These are phyloP conservation scores for Trametes polyzona DNA, from an alignment of 1,284 basidiomycete species.

Conservation along the genomic window DNA sequence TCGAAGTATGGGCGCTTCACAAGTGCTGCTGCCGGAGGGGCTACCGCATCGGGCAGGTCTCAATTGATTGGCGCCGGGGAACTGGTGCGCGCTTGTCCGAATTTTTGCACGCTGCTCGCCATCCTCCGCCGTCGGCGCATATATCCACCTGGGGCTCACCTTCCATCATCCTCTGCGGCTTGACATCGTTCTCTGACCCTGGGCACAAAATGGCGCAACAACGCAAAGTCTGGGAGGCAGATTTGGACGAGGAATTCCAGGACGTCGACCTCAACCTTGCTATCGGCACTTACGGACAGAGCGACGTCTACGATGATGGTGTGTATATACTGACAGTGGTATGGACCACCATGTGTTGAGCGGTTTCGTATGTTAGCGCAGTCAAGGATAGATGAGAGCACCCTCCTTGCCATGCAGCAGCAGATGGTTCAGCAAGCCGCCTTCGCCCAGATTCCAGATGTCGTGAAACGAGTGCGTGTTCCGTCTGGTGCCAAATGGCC, in stretches of 20 bases:
- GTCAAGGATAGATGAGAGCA: conserved; percentile 67
- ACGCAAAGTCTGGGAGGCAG: conserved; percentile 68
- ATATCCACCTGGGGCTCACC: too few relatives aligned
- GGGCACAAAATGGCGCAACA: conserved; percentile 56
- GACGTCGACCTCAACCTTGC: conserved; percentile 74
- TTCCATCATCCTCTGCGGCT: neutral
- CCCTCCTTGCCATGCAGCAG: conserved; percentile 72
- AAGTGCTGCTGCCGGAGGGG: too few relatives aligned
- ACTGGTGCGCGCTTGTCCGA: neutral
- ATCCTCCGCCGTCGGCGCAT: too few relatives aligned
- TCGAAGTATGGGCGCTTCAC: too few relatives aligned
- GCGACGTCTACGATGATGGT: conserved; percentile 75
- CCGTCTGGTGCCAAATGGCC: neutral
- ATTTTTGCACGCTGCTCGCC: conserved; percentile 1
- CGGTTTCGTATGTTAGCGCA: conserved; percentile 34
- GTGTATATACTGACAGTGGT: conserved; percentile 31
- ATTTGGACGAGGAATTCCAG: conserved; percentile 74
- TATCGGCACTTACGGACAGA: conserved; percentile 70
- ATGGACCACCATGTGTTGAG: neutral
- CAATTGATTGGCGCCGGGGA: neutral
- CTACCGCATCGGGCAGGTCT: neutral
- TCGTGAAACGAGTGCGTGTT: conserved; percentile 72
- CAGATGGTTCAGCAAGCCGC: conserved; percentile 81
- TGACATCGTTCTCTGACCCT: neutral
- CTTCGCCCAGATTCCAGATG: conserved; percentile 78